Conservation (phyloP, 176 grass and related monocot genomes). For the Thalia dealbata region DNA sequence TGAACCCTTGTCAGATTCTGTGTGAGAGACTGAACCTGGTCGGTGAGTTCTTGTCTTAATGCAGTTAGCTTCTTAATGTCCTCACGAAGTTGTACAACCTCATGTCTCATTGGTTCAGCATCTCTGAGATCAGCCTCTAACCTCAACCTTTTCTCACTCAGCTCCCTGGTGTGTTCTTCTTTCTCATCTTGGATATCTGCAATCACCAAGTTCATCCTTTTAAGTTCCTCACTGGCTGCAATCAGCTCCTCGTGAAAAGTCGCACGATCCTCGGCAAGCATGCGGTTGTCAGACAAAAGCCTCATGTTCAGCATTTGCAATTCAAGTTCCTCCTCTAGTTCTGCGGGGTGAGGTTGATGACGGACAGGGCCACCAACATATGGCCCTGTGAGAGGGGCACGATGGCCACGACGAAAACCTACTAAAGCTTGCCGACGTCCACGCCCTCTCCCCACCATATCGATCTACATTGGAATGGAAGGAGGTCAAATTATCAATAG, state of each 20-base stretch:
- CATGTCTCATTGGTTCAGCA: constrained; percentile 42
- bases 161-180: constrained; percentile 40
- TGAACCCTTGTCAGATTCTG: constrained; percentile 37
- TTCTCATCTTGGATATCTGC: constrained; percentile 42
- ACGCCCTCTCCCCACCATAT: constrained; percentile 51
- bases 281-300: constrained; percentile 43
- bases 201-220: constrained; percentile 41
- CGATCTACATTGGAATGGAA: constrained; percentile 5
- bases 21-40: constrained; percentile 38
- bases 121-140: constrained; percentile 58
- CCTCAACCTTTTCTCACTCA: constrained; percentile 55
- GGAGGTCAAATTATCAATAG: not conserved
- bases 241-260: constrained; percentile 36
- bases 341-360: constrained; percentile 28
- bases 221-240: constrained; percentile 39
- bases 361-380: constrained; percentile 23
- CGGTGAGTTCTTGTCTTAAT: constrained; percentile 45
- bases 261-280: constrained; percentile 37
- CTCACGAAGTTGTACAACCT: constrained; percentile 38
- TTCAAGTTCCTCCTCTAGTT: constrained; percentile 42
- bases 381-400: constrained; percentile 26
- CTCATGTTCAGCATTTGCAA: constrained; percentile 38
- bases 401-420: constrained; percentile 27
- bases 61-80: constrained; percentile 43
- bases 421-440: constrained; percentile 28